Evolutionary conservation across 495 filamentous ascomycete genomes (phyloP).

Genomic region (Xylaria sp.): DNA sequence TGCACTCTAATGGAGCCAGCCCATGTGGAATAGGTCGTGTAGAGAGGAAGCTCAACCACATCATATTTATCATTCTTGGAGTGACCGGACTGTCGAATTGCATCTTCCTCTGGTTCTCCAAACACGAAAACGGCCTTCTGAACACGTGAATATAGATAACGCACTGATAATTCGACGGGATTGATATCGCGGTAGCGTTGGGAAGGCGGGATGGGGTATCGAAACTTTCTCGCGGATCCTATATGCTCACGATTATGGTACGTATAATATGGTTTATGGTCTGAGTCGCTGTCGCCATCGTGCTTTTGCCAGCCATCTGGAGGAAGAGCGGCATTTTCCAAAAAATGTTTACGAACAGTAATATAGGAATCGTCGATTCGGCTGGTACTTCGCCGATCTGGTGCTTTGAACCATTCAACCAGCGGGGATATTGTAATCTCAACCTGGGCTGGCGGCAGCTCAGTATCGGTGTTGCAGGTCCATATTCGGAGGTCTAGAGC

Average conservation of each 20-base stretch:
- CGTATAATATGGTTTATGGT: not conserved
- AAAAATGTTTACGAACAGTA: not conserved
- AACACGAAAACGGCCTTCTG: not conserved
- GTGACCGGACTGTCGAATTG: too few relatives aligned
- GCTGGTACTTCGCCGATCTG: not conserved
- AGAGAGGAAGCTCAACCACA: not conserved
- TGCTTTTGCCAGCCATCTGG: not conserved
- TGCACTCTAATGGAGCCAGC: not conserved
- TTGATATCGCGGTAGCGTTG: constrained; percentile 7
- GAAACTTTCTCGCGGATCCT: constrained; percentile 4
- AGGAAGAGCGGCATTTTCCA: not conserved
- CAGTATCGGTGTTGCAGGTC: constrained; percentile 1
- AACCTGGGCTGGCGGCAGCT: not conserved
- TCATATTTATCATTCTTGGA: not conserved
- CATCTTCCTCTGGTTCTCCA: not conserved
- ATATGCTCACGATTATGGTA: not conserved
- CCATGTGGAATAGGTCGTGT: not conserved
- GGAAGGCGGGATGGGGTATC: constrained; percentile 2
- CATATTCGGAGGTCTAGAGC: constrained; percentile 10
- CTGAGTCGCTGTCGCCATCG: not conserved
- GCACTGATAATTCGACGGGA: not conserved
- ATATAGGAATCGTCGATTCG: not conserved
- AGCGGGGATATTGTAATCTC: constrained; percentile 1
- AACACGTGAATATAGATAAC: not conserved
- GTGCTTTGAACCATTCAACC: not conserved